Conservation (phyloP, 2,329 filamentous ascomycete species). For the Aspergillus nomiae region DNA sequence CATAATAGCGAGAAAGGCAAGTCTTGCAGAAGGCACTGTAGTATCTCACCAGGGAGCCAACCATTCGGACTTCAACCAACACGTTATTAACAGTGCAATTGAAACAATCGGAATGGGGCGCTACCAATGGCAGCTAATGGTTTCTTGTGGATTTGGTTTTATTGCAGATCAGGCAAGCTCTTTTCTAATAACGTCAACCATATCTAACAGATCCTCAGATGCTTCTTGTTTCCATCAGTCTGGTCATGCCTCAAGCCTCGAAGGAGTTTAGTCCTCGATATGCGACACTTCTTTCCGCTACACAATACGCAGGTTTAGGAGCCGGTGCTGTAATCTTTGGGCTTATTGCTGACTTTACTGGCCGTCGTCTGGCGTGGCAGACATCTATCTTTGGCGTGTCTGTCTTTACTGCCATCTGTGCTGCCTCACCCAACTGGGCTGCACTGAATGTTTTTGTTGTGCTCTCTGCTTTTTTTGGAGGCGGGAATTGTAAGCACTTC, state of each 20-base stretch:
- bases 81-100: constrained; percentile 4
- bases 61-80: not conserved
- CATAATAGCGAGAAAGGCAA: not conserved
- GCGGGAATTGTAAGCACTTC: not conserved
- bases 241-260: constrained; percentile 8
- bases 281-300: constrained; percentile 3
- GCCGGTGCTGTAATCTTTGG: not conserved
- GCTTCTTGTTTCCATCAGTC: constrained; percentile 5
- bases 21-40: too few relatives aligned
- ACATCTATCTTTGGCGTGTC: constrained; percentile 11
- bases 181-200: not conserved
- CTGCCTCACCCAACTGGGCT: constrained; percentile 8
- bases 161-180: constrained; percentile 8
- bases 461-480: not conserved
- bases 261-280: constrained; percentile 9
- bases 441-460: not conserved
- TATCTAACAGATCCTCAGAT: not conserved
- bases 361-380: constrained; percentile 12
- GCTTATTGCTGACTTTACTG: constrained; percentile 9
- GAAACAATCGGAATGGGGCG: constrained; percentile 13
- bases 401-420: constrained; percentile 8
- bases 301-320: not conserved
- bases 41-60: too few relatives aligned
- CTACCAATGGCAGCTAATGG: constrained; percentile 11
- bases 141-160: constrained; percentile 12